Evolutionary conservation across 2,329 filamentous ascomycete genomes (phyloP).

Genomic region (Pyrenochaeta sp.): DNA sequence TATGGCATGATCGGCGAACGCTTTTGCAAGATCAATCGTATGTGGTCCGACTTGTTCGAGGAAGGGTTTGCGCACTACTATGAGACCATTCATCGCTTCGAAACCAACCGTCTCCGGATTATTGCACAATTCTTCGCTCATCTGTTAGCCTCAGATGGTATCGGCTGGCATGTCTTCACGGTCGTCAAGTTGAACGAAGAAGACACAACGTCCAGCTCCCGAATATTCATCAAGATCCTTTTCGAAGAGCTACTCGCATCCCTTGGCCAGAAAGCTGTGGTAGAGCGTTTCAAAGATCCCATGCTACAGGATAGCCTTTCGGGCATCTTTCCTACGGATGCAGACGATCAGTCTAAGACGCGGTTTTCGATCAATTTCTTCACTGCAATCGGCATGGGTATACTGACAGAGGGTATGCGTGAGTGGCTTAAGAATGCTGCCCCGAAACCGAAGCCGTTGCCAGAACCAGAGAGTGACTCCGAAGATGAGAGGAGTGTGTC

Average conservation of each 20-base stretch:
- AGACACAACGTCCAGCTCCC: slow-evolving; percentile 93
- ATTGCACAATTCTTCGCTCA: slow-evolving; percentile 96
- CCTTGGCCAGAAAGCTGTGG: slow-evolving; percentile 82
- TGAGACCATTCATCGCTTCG: slow-evolving; percentile 95
- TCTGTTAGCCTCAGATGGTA: slow-evolving; percentile 83
- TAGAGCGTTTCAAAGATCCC: slow-evolving; percentile 77
- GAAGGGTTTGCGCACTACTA: slow-evolving; percentile 92
- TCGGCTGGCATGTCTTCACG: slow-evolving; percentile 90
- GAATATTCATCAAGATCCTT: slow-evolving; percentile 98
- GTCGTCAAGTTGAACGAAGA: slow-evolving; percentile 92
- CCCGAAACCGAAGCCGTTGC: slow-evolving; percentile 77
- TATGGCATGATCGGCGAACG: slow-evolving; percentile 93
- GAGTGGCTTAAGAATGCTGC: slow-evolving; percentile 83
- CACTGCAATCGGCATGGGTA: slow-evolving; percentile 96
- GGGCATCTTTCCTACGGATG: slow-evolving; percentile 89
- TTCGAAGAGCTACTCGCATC: slow-evolving; percentile 92
- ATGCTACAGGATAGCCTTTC: slow-evolving; percentile 78
- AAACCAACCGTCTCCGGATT: slow-evolving; percentile 93
- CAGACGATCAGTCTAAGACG: slow-evolving; percentile 80
- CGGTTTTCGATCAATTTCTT: slow-evolving; percentile 99
- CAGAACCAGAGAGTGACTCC: slow-evolving; percentile 44
- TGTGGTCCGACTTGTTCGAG: slow-evolving; percentile 95
- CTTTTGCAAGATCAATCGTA: slow-evolving; percentile 92
- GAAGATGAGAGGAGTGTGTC: slow-evolving; percentile 46
- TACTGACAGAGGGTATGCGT: slow-evolving; percentile 93